A percentile compares a stretch with the other conserved stretches of the same genome.
Conservation (phyloP, 805 yeast species). For the Metschnikowia rubicola region DNA sequence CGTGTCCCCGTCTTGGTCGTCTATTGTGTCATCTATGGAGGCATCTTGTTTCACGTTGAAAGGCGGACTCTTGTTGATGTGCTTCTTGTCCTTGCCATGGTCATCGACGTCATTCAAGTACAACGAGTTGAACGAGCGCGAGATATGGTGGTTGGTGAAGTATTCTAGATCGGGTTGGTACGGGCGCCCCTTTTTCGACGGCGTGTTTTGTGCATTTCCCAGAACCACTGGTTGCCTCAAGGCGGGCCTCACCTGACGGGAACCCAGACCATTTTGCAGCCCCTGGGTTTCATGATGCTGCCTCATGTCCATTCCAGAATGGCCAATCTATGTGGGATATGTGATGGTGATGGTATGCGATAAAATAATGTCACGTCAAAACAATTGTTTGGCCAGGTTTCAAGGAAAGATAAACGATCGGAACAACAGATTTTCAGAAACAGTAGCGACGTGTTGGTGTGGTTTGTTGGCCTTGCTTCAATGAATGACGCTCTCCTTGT, state of each 20-base stretch:
- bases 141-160: constrained; percentile 38
- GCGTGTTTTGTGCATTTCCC: background rate
- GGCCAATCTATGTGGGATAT: background rate
- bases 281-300: background rate
- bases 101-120: constrained; percentile 36
- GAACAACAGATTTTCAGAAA: too few relatives aligned
- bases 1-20: background rate
- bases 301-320: background rate
- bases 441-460: too few relatives aligned
- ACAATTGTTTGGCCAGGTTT: background rate
- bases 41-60: constrained; percentile 35
- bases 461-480: too few relatives aligned
- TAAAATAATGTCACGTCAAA: background rate
- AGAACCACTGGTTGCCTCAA: background rate
- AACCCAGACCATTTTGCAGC: background rate
- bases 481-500: too few relatives aligned
- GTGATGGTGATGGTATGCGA: background rate
- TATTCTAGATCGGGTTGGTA: constrained; percentile 25
- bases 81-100: constrained; percentile 19
- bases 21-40: constrained; percentile 19
- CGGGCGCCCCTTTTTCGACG: constrained; percentile 2
- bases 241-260: background rate
- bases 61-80: constrained; percentile 40
- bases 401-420: background rate
- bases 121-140: constrained; percentile 41